Conservation (phyloP, 441 rosid genomes). For the Syzygium malaccense region DNA sequence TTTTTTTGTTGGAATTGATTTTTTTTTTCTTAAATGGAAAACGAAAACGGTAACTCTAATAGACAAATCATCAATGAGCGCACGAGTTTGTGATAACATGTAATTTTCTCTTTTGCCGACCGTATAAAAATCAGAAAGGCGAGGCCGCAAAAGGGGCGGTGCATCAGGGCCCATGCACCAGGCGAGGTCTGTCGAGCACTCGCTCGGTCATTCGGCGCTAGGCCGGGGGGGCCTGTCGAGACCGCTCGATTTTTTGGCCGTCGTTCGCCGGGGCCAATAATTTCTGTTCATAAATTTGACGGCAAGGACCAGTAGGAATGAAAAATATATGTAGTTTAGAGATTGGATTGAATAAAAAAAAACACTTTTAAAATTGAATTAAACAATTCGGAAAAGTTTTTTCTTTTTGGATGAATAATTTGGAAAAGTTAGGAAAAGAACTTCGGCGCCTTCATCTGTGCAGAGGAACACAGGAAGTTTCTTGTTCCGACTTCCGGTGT, state of each 20-base stretch:
- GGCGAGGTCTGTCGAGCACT: neutral
- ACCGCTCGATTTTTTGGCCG: neutral
- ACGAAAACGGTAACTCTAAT: rapidly evolving
- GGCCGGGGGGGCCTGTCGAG: rapidly evolving
- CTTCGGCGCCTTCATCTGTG: neutral
- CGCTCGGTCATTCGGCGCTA: neutral
- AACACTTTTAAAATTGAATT: too few relatives aligned
- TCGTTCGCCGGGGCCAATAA: neutral
- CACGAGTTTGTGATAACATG: neutral
- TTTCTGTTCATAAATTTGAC: too few relatives aligned
- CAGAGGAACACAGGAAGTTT: neutral
- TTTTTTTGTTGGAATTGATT: neutral
- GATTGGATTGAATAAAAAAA: neutral
- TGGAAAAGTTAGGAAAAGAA: too few relatives aligned
- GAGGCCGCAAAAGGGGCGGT: rapidly evolving
- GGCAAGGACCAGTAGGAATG: neutral
- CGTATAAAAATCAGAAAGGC: neutral
- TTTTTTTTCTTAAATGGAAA: neutral
- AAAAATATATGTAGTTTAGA: too few relatives aligned
- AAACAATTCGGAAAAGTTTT: too few relatives aligned
- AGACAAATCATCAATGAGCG: neutral
- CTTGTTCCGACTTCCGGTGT: too few relatives aligned
- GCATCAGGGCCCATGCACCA: rapidly evolving
- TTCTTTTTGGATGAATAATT: too few relatives aligned
- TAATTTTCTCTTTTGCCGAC: neutral